phyloP scores from a whole-genome alignment of 192 early-diverging fungal species.

The Funneliformis mosseae region DNA sequence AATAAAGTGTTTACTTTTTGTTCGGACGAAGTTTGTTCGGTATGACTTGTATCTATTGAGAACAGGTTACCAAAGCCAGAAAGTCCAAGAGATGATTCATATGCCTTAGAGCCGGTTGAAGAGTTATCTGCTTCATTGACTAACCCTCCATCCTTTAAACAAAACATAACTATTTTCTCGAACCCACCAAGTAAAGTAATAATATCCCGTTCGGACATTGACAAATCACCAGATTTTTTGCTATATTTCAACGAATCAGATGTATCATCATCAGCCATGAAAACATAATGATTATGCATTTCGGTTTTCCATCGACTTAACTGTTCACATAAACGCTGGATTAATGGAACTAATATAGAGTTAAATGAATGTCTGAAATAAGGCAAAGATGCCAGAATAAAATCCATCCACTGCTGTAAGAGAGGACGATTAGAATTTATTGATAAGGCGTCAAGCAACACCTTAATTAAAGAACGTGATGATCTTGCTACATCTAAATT shows the following conservation, averaged over 20 bases:
- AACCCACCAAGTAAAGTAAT: conserved; percentile 56
- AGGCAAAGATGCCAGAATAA: conserved; percentile 63
- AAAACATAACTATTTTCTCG: conserved; percentile 59
- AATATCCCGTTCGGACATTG: conserved; percentile 50
- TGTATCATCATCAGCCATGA: background rate
- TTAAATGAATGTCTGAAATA: conserved; percentile 64
- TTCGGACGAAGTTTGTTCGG: conserved; percentile 23
- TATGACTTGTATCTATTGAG: conserved; percentile 26
- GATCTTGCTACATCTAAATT: background rate
- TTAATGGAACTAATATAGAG: conserved; percentile 60
- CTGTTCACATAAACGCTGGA: conserved; percentile 66
- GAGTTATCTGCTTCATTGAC: conserved; percentile 41
- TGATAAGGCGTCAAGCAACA: conserved; percentile 62
- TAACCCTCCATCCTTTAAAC: conserved; percentile 46
- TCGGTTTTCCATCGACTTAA: conserved; percentile 40
- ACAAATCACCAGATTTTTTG: background rate
- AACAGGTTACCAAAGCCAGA: background rate
- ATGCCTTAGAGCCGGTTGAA: background rate
- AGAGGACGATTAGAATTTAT: conserved; percentile 63
- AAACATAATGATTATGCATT: conserved; percentile 11
- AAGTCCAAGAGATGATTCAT: conserved; percentile 6
- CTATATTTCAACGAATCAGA: background rate
- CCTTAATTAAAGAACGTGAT: conserved; percentile 55
- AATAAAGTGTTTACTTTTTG: conserved; percentile 24
- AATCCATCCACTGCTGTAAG: conserved; percentile 78